Percentiles rank a stretch among this genome's conserved stretches.
Evolutionary conservation across 495 filamentous ascomycete genomes (phyloP).

Genomic region (Apodospora peruviana): DNA sequence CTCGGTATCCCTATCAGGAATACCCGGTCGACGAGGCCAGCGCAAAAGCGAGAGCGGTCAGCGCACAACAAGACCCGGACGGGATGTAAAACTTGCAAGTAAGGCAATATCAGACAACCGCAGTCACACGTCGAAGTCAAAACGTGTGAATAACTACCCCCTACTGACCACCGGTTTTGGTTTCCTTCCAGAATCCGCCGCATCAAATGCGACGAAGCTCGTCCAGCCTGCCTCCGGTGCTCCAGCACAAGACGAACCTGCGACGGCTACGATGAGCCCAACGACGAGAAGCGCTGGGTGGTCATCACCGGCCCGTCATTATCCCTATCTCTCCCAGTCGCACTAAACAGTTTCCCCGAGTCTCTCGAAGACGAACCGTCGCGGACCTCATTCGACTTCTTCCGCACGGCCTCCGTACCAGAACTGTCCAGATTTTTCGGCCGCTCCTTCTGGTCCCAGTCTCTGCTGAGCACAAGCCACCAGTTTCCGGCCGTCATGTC

Average conservation of each 20-base stretch:
- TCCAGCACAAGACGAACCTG: neutral
- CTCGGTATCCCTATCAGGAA: too few relatives aligned
- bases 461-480: neutral
- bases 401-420: neutral
- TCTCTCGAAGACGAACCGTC: neutral
- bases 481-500: neutral
- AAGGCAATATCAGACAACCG: too few relatives aligned
- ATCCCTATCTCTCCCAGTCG: neutral
- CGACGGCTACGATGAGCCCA: neutral
- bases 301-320: neutral
- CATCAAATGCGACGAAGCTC: neutral
- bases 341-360: too few relatives aligned
- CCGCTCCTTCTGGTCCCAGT: neutral
- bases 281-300: neutral
- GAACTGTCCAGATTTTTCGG: neutral
- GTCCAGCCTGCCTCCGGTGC: neutral
- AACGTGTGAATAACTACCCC: neutral
- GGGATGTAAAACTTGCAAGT: neutral
- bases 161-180: neutral
- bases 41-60: neutral
- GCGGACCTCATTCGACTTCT: neutral
- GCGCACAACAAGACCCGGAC: neutral
- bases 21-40: too few relatives aligned
- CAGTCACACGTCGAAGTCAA: neutral
- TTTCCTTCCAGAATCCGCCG: neutral